Evolutionary conservation across 2,329 filamentous ascomycete genomes (phyloP), one percentile per base, ranked within the genome.

Genomic region (Lizonia empirigonia): DNA sequence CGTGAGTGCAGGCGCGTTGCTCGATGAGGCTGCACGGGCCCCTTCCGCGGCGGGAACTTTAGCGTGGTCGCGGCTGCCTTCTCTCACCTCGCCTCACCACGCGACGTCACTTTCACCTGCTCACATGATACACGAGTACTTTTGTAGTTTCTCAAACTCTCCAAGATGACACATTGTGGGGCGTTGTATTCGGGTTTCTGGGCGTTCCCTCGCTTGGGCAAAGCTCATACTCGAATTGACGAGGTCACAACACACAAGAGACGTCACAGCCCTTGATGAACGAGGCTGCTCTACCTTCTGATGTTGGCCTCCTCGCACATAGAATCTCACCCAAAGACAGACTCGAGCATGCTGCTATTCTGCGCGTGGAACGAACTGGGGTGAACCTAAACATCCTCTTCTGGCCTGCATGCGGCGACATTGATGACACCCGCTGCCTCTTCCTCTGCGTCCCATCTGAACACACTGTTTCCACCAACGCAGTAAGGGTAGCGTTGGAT

Each of bases 321-420:
- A 37, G 37, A 19, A 26, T 49, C 5, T 19, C 15, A 2, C 5
- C 37, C 15, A 42, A 49, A n/a, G 12, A 20, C 10, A 18, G 13
- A 3, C 26, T 57, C 2, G 35, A 49, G 8, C 10, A 23, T 18
- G 10, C 29, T 26, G 22, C 34, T 3, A 34, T 42, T 13, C 9
- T 19, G 7, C 22, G 34, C 22, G 12, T 54, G 7, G 42, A 35
- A 7, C 37, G 32, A 1, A 48, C 23, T 0, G 46, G 53, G 5
- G 35, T 56, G 23, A 42, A 39, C 10, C 29, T n/a, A n/a, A n/a
- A n/a, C n/a, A n/a, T 59, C n/a, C 37, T 61, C 15, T 56, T 61
- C 30, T 59, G 56, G 58, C 48, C 56, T 34, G 56, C 53, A 7
- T 50, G 41, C 6, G 51, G 58, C 22, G 53, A 53, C 18, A n/a